Evolutionary conservation across 1,284 basidiomycete genomes (phyloP), one percentile per base, ranked within the genome.

Genomic region (Trametes pubescens): DNA sequence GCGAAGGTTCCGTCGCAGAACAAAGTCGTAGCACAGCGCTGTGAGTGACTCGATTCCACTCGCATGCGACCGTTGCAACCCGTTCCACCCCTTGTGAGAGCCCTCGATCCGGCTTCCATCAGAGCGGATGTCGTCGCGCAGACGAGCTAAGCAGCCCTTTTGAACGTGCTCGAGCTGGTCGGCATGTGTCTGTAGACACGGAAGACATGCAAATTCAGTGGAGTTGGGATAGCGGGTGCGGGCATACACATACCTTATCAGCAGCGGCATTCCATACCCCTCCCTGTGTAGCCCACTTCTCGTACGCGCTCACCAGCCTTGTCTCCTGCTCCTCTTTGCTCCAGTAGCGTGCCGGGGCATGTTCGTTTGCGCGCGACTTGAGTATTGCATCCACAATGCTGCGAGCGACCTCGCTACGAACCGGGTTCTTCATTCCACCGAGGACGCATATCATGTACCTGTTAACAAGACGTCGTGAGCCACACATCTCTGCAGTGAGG

Each of bases 51-150:
- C 67, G 7, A 75, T 38, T 1, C 75, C 75, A 43, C 72, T 73
- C 1, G 74, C 59, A 21, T 62, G 51, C 4, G 71, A 53, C 0
- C 72, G 65, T 53, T 65, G 65, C 4, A 75, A 49, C 0, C 61
- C 40, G 54, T 74, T 74, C 73, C 70, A 75, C 2, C 65, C 68
- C 32, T 73, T 73, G 57, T 75, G 71, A 0, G 70, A 49, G 0
- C 62, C 57, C 18, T 63, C 62, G 32, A 63, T 59, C 8, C 57
- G 62, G 53, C 62, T 63, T 5, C 74, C 72, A 51, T 75, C 74
- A 4, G 70, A 61, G 7, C 55, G 49, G 9, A 75, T 51, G 35
- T 74, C 72, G 11, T 69, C 32, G 2, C 69, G 65, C 0, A 61
- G 51, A 0, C 74, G 66, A 0, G 67, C 51, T 0, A 76, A 65